Conservation (phyloP, 495 filamentous ascomycete genomes). For the Penicillium manginii region DNA sequence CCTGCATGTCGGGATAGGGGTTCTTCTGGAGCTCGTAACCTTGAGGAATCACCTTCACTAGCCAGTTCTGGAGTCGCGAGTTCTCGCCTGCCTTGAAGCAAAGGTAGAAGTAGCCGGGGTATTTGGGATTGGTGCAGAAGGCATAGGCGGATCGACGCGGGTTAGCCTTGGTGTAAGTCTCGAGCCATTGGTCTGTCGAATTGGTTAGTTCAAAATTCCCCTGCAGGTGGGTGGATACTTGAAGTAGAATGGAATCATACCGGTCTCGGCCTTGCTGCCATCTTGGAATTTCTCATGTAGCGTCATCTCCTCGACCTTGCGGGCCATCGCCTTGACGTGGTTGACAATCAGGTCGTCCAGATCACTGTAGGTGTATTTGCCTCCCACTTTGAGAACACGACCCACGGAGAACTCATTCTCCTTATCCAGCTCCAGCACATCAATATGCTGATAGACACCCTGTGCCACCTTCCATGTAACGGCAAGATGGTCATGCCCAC, state of each 20-base stretch:
- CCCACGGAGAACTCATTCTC: slow-evolving; percentile 95
- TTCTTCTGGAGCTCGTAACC: slow-evolving; percentile 85
- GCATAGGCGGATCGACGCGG: slow-evolving; percentile 90
- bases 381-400: slow-evolving; percentile 76
- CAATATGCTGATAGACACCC: slow-evolving; percentile 92
- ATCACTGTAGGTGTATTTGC: slow-evolving; percentile 90
- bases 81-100: slow-evolving; percentile 89
- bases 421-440: slow-evolving; percentile 95
- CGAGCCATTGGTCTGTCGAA: slow-evolving; percentile 83
- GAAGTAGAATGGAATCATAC: slow-evolving; percentile 55
- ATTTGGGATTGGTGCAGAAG: slow-evolving; percentile 90
- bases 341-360: slow-evolving; percentile 96
- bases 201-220: slow-evolving; percentile 16
- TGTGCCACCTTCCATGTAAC: slow-evolving; percentile 99
- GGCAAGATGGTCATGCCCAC: slow-evolving; percentile 90
- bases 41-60: slow-evolving; percentile 86
- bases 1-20: slow-evolving; percentile 89
- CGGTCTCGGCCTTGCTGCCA: slow-evolving; percentile 77
- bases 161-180: slow-evolving; percentile 93
- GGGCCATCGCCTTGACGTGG: slow-evolving; percentile 95
- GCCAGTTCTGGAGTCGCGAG: slow-evolving; percentile 76
- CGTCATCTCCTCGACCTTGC: slow-evolving; percentile 96
- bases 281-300: slow-evolving; percentile 87
- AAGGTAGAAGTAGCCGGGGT: slow-evolving; percentile 91
- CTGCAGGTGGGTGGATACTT: slow-evolving; percentile 2